Percentiles rank a stretch among this genome's conserved stretches.
These are phyloP conservation scores for Cucumis hystrix DNA, from an alignment of 306 rosid species.

Conservation along the genomic window DNA sequence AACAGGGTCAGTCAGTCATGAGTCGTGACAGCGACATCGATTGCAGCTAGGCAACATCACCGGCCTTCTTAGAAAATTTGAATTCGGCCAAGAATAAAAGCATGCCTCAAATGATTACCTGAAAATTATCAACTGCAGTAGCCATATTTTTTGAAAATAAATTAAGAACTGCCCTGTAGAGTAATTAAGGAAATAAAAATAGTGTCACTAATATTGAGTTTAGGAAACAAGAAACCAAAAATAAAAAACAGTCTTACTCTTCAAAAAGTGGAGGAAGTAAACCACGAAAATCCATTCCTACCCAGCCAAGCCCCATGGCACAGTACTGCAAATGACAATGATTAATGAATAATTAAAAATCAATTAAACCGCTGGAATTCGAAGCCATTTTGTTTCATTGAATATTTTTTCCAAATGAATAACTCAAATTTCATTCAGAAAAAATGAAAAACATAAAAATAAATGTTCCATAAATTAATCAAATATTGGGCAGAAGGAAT, in stretches of 20 bases:
- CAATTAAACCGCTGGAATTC: constrained; percentile 9
- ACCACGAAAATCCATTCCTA: constrained; percentile 94
- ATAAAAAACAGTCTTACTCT: constrained; percentile 39
- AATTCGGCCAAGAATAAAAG: neutral
- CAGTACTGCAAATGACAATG: constrained; percentile 50
- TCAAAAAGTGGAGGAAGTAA: constrained; percentile 94
- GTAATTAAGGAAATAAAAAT: constrained; percentile 12
- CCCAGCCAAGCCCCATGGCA: constrained; percentile 99
- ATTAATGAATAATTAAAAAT: constrained; percentile 10
- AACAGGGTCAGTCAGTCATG: neutral
- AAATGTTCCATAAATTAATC: neutral
- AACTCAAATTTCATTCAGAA: neutral
- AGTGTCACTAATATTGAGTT: neutral
- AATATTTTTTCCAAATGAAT: neutral
- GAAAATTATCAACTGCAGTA: constrained; percentile 88
- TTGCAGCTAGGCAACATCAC: constrained; percentile 3
- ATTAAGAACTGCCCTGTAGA: constrained; percentile 81
- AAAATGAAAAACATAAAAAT: no score
- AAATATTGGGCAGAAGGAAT: neutral
- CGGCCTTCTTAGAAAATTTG: constrained; percentile 4
- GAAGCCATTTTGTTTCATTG: neutral
- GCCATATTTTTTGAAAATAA: constrained; percentile 83
- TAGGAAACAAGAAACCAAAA: constrained; percentile 1
- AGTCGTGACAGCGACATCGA: neutral
- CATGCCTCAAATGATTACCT: constrained; percentile 35